Evolutionary conservation across 208 protist genomes (phyloP).

Genomic region (Trichomonas gallinae): DNA sequence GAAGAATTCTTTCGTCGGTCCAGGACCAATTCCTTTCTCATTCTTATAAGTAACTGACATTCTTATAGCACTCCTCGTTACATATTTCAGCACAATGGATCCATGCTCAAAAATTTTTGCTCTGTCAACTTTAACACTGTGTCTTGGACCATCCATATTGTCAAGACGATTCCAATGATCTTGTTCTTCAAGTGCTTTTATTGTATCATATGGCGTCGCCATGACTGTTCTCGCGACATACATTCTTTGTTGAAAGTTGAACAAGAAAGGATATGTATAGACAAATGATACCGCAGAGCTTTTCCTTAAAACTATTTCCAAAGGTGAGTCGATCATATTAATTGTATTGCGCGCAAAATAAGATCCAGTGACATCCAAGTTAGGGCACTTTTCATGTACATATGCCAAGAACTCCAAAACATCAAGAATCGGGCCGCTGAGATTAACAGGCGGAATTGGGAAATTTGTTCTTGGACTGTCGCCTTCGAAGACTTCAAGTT

Average conservation of each 20-base stretch:
- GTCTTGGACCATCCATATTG: background rate
- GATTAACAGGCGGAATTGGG: background rate
- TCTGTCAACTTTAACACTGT: background rate
- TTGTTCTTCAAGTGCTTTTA: background rate
- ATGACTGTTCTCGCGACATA: background rate
- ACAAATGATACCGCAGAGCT: background rate
- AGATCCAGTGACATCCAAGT: background rate
- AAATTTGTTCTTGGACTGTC: background rate
- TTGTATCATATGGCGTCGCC: background rate
- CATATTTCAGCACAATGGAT: background rate
- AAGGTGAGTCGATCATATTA: background rate
- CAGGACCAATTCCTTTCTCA: background rate
- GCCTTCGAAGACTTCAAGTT: background rate
- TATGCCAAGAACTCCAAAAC: background rate
- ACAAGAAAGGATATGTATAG: background rate
- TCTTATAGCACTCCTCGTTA: background rate
- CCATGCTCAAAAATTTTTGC: background rate
- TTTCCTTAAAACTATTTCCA: background rate
- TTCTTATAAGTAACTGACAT: background rate
- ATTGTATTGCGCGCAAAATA: background rate
- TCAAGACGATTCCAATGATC: no score
- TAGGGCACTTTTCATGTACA: background rate
- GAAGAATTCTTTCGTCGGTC: background rate
- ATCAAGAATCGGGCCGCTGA: background rate
- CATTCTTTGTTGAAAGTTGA: background rate